Conservation (phyloP, 2,329 filamentous ascomycete genomes). For the Cordyceps tenuipes region DNA sequence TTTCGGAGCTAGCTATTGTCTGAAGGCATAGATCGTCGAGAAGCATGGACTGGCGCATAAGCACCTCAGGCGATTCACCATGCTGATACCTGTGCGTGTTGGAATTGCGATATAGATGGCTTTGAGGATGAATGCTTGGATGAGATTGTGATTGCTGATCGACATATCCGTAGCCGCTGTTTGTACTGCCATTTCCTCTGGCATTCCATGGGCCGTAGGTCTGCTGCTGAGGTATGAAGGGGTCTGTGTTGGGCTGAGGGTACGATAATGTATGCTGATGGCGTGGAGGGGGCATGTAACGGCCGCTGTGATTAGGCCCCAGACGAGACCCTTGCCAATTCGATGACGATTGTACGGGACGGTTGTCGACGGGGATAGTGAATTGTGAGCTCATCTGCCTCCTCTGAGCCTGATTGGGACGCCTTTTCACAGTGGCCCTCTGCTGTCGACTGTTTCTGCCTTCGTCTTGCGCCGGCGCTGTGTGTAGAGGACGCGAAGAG, state of each 20-base stretch:
- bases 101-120: conserved; percentile 14
- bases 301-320: conserved; percentile 13
- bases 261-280: conserved; percentile 5
- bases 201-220: not conserved
- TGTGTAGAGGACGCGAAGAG: not conserved
- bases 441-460: not conserved
- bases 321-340: conserved; percentile 23
- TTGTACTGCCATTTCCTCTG: not conserved
- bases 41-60: conserved; percentile 38
- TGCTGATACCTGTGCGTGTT: conserved; percentile 15
- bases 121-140: conserved; percentile 15
- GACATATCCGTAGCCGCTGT: not conserved
- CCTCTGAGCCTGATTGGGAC: conserved; percentile 55
- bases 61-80: conserved; percentile 31
- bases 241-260: not conserved
- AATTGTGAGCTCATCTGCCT: conserved; percentile 54
- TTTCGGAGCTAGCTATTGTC: conserved; percentile 49
- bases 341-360: conserved; percentile 23
- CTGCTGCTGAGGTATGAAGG: not conserved
- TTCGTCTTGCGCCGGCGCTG: not conserved
- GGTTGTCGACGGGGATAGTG: conserved; percentile 46
- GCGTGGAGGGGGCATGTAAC: not conserved
- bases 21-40: conserved; percentile 40
- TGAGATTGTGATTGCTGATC: not conserved
- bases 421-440: conserved; percentile 31